Percentiles rank a stretch among this genome's conserved stretches.
These are phyloP conservation scores for Torulaspora delbrueckii DNA, from an alignment of 805 yeast genomes.

Conservation along the genomic window DNA sequence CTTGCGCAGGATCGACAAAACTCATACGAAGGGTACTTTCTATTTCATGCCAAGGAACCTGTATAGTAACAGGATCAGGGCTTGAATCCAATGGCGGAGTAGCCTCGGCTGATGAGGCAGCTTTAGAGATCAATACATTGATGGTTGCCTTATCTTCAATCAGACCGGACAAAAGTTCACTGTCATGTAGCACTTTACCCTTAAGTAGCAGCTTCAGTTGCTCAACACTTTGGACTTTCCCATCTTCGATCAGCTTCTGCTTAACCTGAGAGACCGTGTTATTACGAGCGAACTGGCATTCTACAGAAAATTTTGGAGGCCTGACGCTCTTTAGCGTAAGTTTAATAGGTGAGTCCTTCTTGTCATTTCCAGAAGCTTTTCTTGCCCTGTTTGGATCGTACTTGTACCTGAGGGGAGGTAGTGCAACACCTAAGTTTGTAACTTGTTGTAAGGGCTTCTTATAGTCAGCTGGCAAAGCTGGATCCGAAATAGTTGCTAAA, in stretches of 20 bases:
- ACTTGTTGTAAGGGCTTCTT: conserved; percentile 31
- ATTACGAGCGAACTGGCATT: conserved; percentile 22
- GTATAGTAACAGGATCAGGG: conserved; percentile 5
- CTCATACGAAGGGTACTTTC: conserved; percentile 35
- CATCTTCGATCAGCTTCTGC: conserved; percentile 25
- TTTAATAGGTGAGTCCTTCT: conserved; percentile 4
- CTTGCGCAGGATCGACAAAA: conserved; percentile 29
- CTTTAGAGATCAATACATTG: conserved; percentile 42
- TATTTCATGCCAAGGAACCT: conserved; percentile 46
- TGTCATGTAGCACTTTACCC: conserved; percentile 59
- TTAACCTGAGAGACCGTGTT: conserved; percentile 37
- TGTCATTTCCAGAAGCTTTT: background rate
- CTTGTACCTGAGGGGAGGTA: conserved; percentile 46
- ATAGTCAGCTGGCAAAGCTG: conserved; percentile 28
- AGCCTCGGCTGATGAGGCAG: conserved; percentile 7
- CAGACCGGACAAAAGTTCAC: conserved; percentile 37
- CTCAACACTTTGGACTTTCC: conserved; percentile 34
- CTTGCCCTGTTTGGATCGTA: conserved; percentile 25
- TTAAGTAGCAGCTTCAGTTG: conserved; percentile 51
- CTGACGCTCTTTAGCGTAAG: conserved; percentile 60
- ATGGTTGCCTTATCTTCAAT: conserved; percentile 35
- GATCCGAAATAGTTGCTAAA: conserved; percentile 43
- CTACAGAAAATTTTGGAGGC: conserved; percentile 58
- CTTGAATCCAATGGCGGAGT: conserved; percentile 1
- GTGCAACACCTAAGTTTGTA: conserved; percentile 42